Base-by-base conservation (phyloP, 1,139 yeast genomes). In the Diutina pseudorugosa region DNA sequence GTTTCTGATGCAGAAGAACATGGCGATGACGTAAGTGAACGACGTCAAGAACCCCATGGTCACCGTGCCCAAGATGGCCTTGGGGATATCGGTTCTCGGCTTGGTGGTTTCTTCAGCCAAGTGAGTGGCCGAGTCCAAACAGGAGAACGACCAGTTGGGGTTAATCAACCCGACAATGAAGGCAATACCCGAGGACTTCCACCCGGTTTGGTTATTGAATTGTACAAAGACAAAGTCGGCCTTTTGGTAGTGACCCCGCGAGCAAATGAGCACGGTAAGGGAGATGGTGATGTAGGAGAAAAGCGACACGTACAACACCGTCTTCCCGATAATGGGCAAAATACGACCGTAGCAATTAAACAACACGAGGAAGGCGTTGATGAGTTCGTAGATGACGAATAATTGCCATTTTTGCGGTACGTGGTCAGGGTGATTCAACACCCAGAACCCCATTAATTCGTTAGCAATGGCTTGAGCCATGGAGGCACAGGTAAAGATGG, bases 71-170 rank as follows among this genome's bases (percentile, higher is more conserved):
- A 81, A 64, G 54, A 82, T 80, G 16, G 86, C 81, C 56, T 75
- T 74, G 23, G 88, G 88, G 52, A 82, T 79, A 56, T 77, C 78
- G 50, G 75, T 70, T 61, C 79, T 82, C 11, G 86, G 85, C 44
- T 72, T 69, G 52, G 73, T 69, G 41, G 80, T 79, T 65, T 82
- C 88, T 64, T 82, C 85, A 16, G 85, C 85, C 79, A 82, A 77
- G 60, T 82, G 87, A 1, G 86, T 79, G 8, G 86, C 86, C 57
- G 83, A 78, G 61, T 82, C 88, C 53, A 82, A 67, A 63, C 87
- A 81, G n/a, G 82, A 75, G 62, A 81, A 82, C 1, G 83, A 77
- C 86, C 86, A 82, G 52, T 80, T 81, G 41, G 87, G 87, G 62
- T 81, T 82, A 58, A 82, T 77, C 55, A 82, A 66, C 53, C 87